phyloP scores from a whole-genome alignment of 2,329 filamentous ascomycete species.

The Diaporthe nobilis region DNA sequence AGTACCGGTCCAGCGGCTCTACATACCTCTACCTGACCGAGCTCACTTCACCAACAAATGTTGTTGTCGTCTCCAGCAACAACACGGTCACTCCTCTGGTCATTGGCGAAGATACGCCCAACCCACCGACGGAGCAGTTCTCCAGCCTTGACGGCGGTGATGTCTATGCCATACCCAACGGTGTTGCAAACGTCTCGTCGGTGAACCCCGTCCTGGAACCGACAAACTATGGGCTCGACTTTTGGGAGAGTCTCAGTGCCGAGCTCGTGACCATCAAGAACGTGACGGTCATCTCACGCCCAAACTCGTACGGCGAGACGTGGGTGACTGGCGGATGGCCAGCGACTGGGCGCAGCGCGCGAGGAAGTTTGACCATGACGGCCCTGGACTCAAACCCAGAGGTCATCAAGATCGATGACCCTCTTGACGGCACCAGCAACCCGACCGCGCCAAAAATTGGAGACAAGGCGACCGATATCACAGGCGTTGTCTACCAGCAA shows the following conservation, averaged over 20 bases:
- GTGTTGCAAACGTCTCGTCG: conserved; percentile 67
- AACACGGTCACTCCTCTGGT: conserved; percentile 70
- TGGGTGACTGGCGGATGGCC: conserved; percentile 78
- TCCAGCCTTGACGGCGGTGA: conserved; percentile 75
- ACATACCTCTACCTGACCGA: conserved; percentile 75
- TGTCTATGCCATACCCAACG: conserved; percentile 76
- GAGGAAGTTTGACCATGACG: conserved; percentile 75
- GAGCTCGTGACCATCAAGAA: conserved; percentile 75
- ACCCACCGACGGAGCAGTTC: conserved; percentile 73
- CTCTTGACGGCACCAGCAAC: conserved; percentile 76
- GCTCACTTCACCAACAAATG: conserved; percentile 68
- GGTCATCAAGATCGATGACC: conserved; percentile 74
- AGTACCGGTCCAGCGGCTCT: conserved; percentile 66
- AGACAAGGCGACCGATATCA: conserved; percentile 75
- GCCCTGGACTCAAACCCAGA: conserved; percentile 77
- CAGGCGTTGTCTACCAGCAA: conserved; percentile 75
- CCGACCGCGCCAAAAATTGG: conserved; percentile 73
- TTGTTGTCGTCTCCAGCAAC: conserved; percentile 66
- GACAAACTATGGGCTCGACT: conserved; percentile 75
- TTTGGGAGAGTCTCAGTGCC: conserved; percentile 79
- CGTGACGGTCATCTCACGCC: conserved; percentile 70
- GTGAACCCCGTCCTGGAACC: conserved; percentile 74
- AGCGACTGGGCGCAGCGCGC: conserved; percentile 72
- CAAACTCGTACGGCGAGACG: conserved; percentile 76
- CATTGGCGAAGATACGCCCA: conserved; percentile 69